phyloP scores from a whole-genome alignment of 2,329 filamentous ascomycete genomes.

The Diaporthe amygdali region DNA sequence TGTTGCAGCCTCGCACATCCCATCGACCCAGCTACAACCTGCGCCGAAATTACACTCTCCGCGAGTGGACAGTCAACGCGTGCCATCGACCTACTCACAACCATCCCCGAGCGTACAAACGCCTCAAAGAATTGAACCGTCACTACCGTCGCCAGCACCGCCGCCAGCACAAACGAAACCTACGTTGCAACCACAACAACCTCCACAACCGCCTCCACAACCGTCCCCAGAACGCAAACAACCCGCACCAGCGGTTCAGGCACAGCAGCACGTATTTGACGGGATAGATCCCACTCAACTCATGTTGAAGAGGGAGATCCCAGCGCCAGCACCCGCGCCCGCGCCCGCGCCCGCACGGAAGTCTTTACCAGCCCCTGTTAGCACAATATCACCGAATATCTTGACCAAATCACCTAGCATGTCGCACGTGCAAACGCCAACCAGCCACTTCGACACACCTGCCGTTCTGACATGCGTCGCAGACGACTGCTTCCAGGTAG shows the following conservation, averaged over 20 bases:
- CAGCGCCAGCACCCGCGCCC: constrained; percentile 17
- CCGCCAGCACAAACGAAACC: background rate
- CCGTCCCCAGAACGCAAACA: constrained; percentile 6
- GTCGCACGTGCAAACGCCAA: constrained; percentile 32
- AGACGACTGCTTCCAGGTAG: constrained; percentile 76
- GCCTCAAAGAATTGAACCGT: background rate
- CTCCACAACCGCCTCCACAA: too few species aligned
- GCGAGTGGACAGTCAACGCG: background rate
- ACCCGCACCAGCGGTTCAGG: background rate
- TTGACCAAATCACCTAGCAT: constrained; percentile 35
- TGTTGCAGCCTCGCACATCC: background rate
- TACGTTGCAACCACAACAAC: background rate
- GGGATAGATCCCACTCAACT: constrained; percentile 25
- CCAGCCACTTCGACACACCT: constrained; percentile 53
- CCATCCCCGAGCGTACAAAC: background rate
- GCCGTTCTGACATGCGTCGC: constrained; percentile 72
- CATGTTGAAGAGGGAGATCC: constrained; percentile 18
- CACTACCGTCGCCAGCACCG: background rate
- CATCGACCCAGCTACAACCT: background rate
- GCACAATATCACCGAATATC: constrained; percentile 42
- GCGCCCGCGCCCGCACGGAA: constrained; percentile 25
- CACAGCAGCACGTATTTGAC: constrained; percentile 11
- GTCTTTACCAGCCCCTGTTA: constrained; percentile 29
- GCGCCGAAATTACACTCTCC: background rate
- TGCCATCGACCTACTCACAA: background rate